Evolutionary conservation across 345 rosid genomes (phyloP), one percentile per base, ranked within the genome.

Genomic region (Abelmoschus esculentus): DNA sequence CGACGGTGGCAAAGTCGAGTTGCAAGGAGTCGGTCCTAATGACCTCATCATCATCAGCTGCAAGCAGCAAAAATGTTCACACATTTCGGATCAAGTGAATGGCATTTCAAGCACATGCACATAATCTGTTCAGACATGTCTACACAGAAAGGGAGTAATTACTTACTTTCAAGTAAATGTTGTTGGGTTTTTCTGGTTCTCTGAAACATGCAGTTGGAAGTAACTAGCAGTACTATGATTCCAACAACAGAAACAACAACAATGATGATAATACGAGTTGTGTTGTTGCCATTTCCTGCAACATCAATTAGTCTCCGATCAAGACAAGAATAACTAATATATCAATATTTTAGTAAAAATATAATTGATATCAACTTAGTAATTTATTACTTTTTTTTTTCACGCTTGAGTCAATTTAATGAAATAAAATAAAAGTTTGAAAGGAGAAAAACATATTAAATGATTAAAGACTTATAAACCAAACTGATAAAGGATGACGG

Each of bases 1-100:
- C 31, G 2, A 77, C 47, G n/a, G 66, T 28, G 42, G 47, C 76
- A 10, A 77, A 73, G 7, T 77, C 73, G 19, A 68, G 32, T 34
- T 68, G 80, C 55, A 77, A 47, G 8, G 73, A 61, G 13, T 72
- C 73, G 0, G 29, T 61, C 36, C 3, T 34, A 1, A 15, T 61
- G 3, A 54, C 65, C 26, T 22, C 26, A 57, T 72, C 76, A 38
- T 8, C 40, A 13, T 11, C 22, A 42, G 58, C 70, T 61, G 49
- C 18, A 36, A 19, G 17, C 54, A 7, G 7, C 29, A 53, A 60
- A 52, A 5, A 19, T 40, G 66, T 34, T 61, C 1, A 36, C 14
- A 47, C 32, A 29, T 29, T 11, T 13, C 52, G 0, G 52, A 47
- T 34, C 6, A 34, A 34, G 38, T 34, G 7, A 34, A 34, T 34